These are phyloP conservation scores for Phytopythium ostracodes DNA, from an alignment of 352 stramenopile species.

Conservation along the genomic window DNA sequence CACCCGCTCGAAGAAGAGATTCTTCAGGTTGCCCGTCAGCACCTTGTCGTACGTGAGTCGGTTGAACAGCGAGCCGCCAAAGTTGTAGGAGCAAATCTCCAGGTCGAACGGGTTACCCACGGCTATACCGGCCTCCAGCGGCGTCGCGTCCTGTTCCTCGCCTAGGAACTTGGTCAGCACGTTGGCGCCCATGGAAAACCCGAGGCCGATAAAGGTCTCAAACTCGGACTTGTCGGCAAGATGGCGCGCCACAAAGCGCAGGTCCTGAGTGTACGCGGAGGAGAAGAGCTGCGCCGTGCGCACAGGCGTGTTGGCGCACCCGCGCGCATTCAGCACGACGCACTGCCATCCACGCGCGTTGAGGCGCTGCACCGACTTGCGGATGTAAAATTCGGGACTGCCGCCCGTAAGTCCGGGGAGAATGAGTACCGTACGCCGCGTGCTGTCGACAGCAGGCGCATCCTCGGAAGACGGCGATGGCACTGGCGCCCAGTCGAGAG, in stretches of 20 bases:
- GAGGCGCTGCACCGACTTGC: conserved; percentile 34
- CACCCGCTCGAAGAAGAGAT: conserved; percentile 62
- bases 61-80: conserved; percentile 47
- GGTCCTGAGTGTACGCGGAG: conserved; percentile 62
- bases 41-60: conserved; percentile 58
- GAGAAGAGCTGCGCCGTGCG: conserved; percentile 59
- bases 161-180: conserved; percentile 79
- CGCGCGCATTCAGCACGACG: conserved; percentile 68
- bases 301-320: conserved; percentile 61
- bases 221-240: conserved; percentile 46
- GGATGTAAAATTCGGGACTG: conserved; percentile 75
- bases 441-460: conserved; percentile 22
- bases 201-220: conserved; percentile 49
- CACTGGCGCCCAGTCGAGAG: conserved; percentile 63
- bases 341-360: conserved; percentile 51
- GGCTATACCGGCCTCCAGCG: conserved; percentile 51
- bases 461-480: conserved; percentile 1
- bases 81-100: conserved; percentile 41
- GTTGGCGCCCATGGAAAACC: conserved; percentile 79
- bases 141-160: conserved; percentile 39
- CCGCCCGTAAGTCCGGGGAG: conserved; percentile 64
- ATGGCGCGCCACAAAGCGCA: conserved; percentile 40
- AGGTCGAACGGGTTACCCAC: conserved; percentile 77
- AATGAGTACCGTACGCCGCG: conserved; percentile 44
- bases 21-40: conserved; percentile 50